Evolutionary conservation across 2,329 filamentous ascomycete species (phyloP), one percentile per base, ranked within the genome.

Genomic region (Curvularia sp.): DNA sequence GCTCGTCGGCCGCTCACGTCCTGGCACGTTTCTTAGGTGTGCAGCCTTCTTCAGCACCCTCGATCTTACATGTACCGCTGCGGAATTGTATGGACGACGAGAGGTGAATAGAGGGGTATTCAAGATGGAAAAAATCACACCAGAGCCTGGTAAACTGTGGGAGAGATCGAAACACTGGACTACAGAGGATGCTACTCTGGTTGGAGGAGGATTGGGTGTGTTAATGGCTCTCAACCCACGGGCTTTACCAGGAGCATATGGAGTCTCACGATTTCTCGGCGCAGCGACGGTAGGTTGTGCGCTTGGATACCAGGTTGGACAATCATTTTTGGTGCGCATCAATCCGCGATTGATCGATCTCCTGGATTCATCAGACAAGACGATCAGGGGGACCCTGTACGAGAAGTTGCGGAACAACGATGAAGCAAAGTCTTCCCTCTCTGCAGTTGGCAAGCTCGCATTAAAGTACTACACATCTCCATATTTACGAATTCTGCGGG

Each of bases 81-180:
- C 49, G 9, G 55, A 54, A 4, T 50, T 61, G 4, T 68, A 68
- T 15, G 60, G 58, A 8, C 53, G 42, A 38, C 60, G 62, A 12
- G 64, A 68, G 48, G 15, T 70, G 41, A 62, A 70, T 28, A 57
- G 59, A n/a, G 64, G 55, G 1, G 49, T 67, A 0, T 68, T 70
- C 53, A 68, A 62, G 41, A 38, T 63, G 33, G 61, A 68, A 4
- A 50, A 61, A 5, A 57, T 68, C 10, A 54, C 64, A 8, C 61
- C 66, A 13, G 50, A 53, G 49, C 66, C 65, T 2, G 58, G 56
- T 7, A 65, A 67, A 41, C 43, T 69, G 18, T 70, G 63, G 65
- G 65, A 71, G 44, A 52, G 53, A n/a, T 67, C 65, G 22, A 60
- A 60, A n/a, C 50, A 60, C 10, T 64, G 60, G 59, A 65, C 60